phyloP scores from a whole-genome alignment of 768 basidiomycete genomes.

The Obba rivulosa region DNA sequence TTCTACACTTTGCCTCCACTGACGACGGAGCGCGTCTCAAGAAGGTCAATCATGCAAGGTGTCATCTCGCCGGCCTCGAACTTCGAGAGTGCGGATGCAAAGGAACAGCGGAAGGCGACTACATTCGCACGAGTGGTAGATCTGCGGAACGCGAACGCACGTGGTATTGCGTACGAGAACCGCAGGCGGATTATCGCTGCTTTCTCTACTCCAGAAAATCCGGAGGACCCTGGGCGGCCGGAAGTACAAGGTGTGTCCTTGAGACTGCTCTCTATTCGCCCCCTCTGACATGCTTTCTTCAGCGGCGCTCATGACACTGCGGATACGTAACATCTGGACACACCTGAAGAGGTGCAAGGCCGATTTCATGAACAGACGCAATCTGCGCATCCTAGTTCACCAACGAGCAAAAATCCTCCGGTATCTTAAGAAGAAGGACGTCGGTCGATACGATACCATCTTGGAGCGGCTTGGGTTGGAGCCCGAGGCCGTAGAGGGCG shows the following conservation, averaged over 20 bases:
- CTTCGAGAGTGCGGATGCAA: constrained; percentile 6
- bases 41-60: no score
- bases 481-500: constrained; percentile 79
- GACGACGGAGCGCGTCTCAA: constrained; percentile 25
- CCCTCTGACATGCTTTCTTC: constrained; percentile 3
- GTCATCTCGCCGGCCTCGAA: no score
- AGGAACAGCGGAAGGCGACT: constrained; percentile 40
- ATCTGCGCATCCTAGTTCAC: constrained; percentile 75
- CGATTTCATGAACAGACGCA: constrained; percentile 73
- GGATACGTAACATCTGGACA: constrained; percentile 76
- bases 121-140: constrained; percentile 69
- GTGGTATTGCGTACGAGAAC: constrained; percentile 86
- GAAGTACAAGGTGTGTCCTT: constrained; percentile 79
- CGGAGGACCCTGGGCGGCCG: constrained; percentile 72
- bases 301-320: constrained; percentile 86
- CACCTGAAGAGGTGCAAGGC: constrained; percentile 65
- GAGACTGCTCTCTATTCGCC: not conserved
- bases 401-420: constrained; percentile 76
- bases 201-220: constrained; percentile 68
- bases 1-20: constrained; percentile 63
- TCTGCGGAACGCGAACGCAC: constrained; percentile 81
- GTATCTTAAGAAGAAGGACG: constrained; percentile 64
- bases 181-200: constrained; percentile 67
- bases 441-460: constrained; percentile 67
- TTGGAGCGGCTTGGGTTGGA: constrained; percentile 76